phyloP scores from a whole-genome alignment of 306 rosid species.

The Canavalia gladiata region DNA sequence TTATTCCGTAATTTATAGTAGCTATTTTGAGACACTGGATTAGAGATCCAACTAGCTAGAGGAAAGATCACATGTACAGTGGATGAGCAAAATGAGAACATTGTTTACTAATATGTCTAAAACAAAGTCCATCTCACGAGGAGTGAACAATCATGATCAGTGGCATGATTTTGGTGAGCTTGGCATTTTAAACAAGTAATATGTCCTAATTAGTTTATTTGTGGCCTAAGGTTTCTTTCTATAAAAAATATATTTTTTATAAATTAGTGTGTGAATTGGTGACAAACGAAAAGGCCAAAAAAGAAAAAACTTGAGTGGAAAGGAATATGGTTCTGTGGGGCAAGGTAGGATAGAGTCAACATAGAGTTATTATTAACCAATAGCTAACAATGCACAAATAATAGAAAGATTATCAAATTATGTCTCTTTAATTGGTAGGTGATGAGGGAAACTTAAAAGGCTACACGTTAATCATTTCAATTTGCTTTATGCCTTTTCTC shows the following conservation, averaged over 20 bases:
- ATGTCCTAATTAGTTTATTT: conserved; percentile 44
- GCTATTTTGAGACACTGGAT: not conserved
- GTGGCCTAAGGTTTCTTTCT: conserved; percentile 24
- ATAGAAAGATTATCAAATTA: conserved; percentile 41
- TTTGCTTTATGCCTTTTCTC: not conserved
- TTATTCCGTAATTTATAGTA: too few species aligned
- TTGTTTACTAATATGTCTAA: conserved; percentile 18
- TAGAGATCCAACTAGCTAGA: not conserved
- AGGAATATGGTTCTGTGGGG: conserved; percentile 51
- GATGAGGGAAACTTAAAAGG: conserved; percentile 56
- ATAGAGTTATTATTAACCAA: conserved; percentile 53
- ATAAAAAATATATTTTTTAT: not conserved
- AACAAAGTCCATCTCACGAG: conserved; percentile 42
- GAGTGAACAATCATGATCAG: conserved; percentile 36
- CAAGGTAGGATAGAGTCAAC: conserved; percentile 47
- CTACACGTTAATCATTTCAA: conserved; percentile 48
- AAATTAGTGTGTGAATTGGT: not conserved
- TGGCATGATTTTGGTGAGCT: conserved; percentile 47
- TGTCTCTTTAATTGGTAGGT: conserved; percentile 79
- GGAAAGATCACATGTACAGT: not conserved
- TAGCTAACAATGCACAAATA: conserved; percentile 38
- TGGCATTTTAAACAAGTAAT: conserved; percentile 46
- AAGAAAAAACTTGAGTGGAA: conserved; percentile 43
- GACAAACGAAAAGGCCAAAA: not conserved
- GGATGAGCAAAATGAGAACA: not conserved